Evolutionary conservation across 345 rosid species (phyloP), one percentile per base, ranked within the genome.

Genomic region (Camelina sativa): DNA sequence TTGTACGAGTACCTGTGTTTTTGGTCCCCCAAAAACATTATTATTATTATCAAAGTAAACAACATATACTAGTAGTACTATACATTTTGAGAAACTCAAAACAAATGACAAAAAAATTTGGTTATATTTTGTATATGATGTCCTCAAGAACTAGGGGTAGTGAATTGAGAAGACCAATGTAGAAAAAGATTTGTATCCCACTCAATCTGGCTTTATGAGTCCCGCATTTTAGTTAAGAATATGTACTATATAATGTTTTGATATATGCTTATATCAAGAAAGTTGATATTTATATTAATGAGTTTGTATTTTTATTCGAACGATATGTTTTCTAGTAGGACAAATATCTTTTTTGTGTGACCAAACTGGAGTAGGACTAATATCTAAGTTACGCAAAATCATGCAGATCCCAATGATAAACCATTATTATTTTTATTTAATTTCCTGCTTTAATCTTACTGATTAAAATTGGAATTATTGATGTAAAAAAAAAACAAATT

Each of bases 1-100:
- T 86, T 44, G 72, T 94, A 94, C 44, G 91, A 86, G 81, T 94
- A 94, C 89, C 97, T 94, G 67, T 20, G 1, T 35, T 65, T 66
- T 34, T 25, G 23, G 53, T 51, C 62, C 54, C 59, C 54, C 32
- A 19, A 28, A 6, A 1, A 1, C 15, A 46, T 37, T 37, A n/a
- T 5, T 1, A 32, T 8, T 40, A 22, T 41, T 22, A 22, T 61
- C 22, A 41, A 20, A 38, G 16, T 12, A 19, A 23, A 9, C 7
- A 28, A 28, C 4, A 28, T 4, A 28, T 28, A 28, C 5, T 28
- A 20, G 1, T 20, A 23, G 25, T 23, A 28, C 30, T 28, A 28
- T 28, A 34, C 3, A 19, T 9, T 30, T 8, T 4, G 2, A 13
- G 37, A 7, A 11, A 23, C 2, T 2, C n/a, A 51, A 34, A 50